Evolutionary conservation across 495 filamentous ascomycete genomes (phyloP).

Genomic region (Penicillium fimorum): DNA sequence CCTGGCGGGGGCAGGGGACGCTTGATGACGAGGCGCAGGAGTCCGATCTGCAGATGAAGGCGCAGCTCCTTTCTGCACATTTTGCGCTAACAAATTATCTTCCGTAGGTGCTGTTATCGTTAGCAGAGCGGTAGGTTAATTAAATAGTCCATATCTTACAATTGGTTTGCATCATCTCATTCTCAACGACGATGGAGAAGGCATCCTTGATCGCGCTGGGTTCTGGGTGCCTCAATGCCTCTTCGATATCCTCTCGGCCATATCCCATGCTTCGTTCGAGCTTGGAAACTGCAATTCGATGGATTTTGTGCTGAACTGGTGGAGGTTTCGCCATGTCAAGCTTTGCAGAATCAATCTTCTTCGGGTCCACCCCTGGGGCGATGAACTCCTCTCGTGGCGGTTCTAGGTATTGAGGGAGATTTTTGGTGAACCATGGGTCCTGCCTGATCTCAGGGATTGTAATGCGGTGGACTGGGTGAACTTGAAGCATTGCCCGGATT

Average conservation of each 20-base stretch:
- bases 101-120: slow-evolving; percentile 40
- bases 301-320: slow-evolving; percentile 81
- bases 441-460: slow-evolving; percentile 90
- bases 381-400: slow-evolving; percentile 91
- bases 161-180: slow-evolving; percentile 94
- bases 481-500: slow-evolving; percentile 90
- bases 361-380: slow-evolving; percentile 87
- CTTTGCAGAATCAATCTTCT: slow-evolving; percentile 76
- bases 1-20: slow-evolving; percentile 17
- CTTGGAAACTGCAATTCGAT: slow-evolving; percentile 88
- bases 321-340: slow-evolving; percentile 74
- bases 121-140: slow-evolving; percentile 12
- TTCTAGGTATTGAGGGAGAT: slow-evolving; percentile 79
- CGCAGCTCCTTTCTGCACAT: slow-evolving; percentile 21
- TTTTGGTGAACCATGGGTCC: slow-evolving; percentile 91
- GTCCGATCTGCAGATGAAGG: slow-evolving; percentile 24
- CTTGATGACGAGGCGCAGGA: slow-evolving; percentile 23
- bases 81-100: slow-evolving; percentile 37
- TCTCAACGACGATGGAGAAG: slow-evolving; percentile 95
- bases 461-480: slow-evolving; percentile 90
- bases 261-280: slow-evolving; percentile 98
- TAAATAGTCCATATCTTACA: slow-evolving; percentile 50
- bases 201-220: slow-evolving; percentile 98
- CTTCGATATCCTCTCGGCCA: slow-evolving; percentile 88
- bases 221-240: slow-evolving; percentile 85